Percentiles rank a stretch among this genome's conserved stretches.
Conservation (phyloP, 768 basidiomycete genomes). For the Phlebiopsis gigantea region DNA sequence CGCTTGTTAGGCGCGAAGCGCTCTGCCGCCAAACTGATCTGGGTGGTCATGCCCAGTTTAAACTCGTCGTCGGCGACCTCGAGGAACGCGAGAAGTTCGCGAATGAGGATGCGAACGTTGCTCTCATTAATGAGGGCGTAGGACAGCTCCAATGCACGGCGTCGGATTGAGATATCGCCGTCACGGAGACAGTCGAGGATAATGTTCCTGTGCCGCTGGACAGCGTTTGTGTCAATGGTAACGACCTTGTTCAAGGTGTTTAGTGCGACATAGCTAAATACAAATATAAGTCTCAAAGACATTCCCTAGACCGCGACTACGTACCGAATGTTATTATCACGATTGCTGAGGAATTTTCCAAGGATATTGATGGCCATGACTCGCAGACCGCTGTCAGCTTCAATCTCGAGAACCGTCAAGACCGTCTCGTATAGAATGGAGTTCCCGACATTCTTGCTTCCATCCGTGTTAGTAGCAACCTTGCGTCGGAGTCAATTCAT, state of each 20-base stretch:
- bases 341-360: constrained; percentile 95
- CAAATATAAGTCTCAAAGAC: background rate
- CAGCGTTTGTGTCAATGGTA: constrained; percentile 94
- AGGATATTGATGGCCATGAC: constrained; percentile 99
- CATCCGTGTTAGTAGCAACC: constrained; percentile 99
- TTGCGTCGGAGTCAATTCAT: constrained; percentile 22
- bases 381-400: constrained; percentile 90
- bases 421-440: constrained; percentile 98
- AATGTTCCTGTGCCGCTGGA: constrained; percentile 95
- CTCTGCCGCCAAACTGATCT: constrained; percentile 93
- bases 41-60: constrained; percentile 96
- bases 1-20: constrained; percentile 95
- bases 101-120: constrained; percentile 87
- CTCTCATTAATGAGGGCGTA: constrained; percentile 95
- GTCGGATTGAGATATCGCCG: constrained; percentile 96
- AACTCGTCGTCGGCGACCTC: constrained; percentile 99
- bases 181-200: constrained; percentile 99
- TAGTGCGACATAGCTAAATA: constrained; percentile 87
- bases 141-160: constrained; percentile 92
- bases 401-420: constrained; percentile 92
- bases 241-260: constrained; percentile 99
- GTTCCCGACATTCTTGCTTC: constrained; percentile 96
- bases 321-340: constrained; percentile 98
- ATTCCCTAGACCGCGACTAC: constrained; percentile 17
- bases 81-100: constrained; percentile 92